Conservation (phyloP, 2,329 filamentous ascomycete species). For the Fusarium napiforme region DNA sequence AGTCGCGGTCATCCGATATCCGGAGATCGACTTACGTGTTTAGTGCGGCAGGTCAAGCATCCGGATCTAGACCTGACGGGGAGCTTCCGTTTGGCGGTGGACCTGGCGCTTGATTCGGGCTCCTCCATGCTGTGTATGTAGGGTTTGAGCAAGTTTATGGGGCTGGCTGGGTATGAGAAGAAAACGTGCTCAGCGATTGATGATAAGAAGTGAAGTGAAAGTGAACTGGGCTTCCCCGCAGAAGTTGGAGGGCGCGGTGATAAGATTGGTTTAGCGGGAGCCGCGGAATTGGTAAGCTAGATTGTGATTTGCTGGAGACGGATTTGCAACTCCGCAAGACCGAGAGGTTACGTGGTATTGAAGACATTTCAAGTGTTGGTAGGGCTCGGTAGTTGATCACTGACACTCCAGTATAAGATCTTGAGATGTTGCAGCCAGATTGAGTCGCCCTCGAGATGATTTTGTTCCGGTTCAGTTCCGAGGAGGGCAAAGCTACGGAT, state of each 20-base stretch:
- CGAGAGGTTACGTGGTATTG: neutral
- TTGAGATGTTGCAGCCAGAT: neutral
- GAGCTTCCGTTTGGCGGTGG: slow-evolving; percentile 15
- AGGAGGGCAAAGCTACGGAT: neutral
- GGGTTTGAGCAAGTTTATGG: neutral
- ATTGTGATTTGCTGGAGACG: neutral
- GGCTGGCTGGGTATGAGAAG: neutral
- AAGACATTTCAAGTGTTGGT: neutral
- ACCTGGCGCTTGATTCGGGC: neutral
- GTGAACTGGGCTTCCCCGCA: slow-evolving; percentile 25
- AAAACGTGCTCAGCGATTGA: slow-evolving; percentile 9
- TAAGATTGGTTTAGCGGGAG: slow-evolving; percentile 21
- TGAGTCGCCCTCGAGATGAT: rapidly evolving
- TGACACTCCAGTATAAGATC: neutral
- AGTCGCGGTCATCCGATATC: neutral
- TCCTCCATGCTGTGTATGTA: neutral
- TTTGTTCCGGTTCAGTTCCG: neutral
- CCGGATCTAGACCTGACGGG: slow-evolving; percentile 27
- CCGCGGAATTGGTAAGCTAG: neutral
- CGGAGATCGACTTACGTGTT: slow-evolving; percentile 18
- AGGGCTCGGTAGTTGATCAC: neutral
- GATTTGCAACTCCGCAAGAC: neutral
- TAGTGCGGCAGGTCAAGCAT: slow-evolving; percentile 30
- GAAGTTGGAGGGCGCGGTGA: slow-evolving; percentile 6
- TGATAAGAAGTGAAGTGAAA: slow-evolving; percentile 2